These are phyloP conservation scores for Apiotrichum akiyoshidainum DNA, from an alignment of 1,284 basidiomycete genomes.

Conservation along the genomic window DNA sequence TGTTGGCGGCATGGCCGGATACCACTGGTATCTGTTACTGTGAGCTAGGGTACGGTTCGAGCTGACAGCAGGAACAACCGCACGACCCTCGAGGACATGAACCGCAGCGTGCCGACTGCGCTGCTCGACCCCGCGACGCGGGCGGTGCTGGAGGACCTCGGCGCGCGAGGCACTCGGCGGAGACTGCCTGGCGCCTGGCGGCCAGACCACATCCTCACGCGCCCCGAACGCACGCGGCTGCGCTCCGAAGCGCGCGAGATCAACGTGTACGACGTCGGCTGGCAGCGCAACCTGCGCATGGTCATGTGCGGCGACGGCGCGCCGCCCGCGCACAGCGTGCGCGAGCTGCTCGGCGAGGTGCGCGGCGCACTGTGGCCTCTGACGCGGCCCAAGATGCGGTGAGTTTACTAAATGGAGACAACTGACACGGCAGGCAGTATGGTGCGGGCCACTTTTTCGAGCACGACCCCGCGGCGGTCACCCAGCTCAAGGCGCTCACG, in stretches of 20 bases:
- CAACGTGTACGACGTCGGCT: constrained; percentile 72
- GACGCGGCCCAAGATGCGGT: neutral
- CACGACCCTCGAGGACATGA: constrained; percentile 76
- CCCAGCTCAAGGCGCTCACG: constrained; percentile 28
- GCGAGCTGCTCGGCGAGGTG: constrained; percentile 1
- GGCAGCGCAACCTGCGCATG: constrained; percentile 57
- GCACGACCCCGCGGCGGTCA: constrained; percentile 30
- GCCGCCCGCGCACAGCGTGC: neutral
- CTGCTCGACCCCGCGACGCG: constrained; percentile 27
- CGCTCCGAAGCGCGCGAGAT: constrained; percentile 64
- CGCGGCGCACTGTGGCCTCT: constrained; percentile 22
- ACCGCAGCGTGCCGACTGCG: constrained; percentile 56
- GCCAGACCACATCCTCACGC: constrained; percentile 69
- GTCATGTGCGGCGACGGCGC: constrained; percentile 28
- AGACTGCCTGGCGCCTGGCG: constrained; percentile 41
- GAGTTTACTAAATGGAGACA: constrained; percentile 2
- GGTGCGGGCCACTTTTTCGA: constrained; percentile 37
- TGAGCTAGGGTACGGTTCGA: constrained; percentile 49
- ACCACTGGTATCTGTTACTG: constrained; percentile 72
- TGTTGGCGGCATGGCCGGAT: constrained; percentile 70
- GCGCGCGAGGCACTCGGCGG: constrained; percentile 9
- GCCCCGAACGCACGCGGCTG: constrained; percentile 64
- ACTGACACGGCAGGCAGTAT: constrained; percentile 7
- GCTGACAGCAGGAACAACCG: constrained; percentile 66
- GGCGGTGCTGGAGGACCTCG: constrained; percentile 10